Evolutionary conservation across 2,329 filamentous ascomycete species (phyloP).

Genomic region (Tolypocladium guangdongense): DNA sequence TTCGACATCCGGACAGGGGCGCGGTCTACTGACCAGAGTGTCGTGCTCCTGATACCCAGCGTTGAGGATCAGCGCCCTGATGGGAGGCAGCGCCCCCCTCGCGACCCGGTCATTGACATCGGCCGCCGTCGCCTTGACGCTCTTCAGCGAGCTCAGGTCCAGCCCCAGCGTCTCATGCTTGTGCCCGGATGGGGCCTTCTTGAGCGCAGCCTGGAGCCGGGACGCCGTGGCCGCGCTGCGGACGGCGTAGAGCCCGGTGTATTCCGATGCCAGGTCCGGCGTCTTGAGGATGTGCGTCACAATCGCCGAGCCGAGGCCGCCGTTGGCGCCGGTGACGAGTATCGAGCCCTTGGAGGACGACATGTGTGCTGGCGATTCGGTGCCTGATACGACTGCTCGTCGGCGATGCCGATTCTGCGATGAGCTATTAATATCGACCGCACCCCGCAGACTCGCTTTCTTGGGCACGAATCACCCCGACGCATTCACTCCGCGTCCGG

Average conservation of each 20-base stretch:
- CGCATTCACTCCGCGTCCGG: not conserved
- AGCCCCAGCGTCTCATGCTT: conserved; percentile 20
- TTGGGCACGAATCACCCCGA: not conserved
- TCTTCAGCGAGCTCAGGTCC: conserved; percentile 18
- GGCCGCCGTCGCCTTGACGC: conserved; percentile 14
- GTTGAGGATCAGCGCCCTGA: conserved; percentile 27
- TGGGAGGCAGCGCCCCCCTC: conserved; percentile 22
- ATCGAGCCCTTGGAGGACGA: conserved; percentile 16
- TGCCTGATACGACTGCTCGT: not conserved
- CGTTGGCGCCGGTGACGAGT: conserved; percentile 27
- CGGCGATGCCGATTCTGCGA: not conserved
- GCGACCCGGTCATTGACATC: conserved; percentile 18
- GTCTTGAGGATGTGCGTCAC: conserved; percentile 16
- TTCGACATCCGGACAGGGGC: not conserved
- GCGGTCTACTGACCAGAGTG: conserved; percentile 10
- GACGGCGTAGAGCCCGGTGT: conserved; percentile 25
- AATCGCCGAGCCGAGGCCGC: conserved; percentile 25
- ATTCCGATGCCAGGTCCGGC: conserved; percentile 17
- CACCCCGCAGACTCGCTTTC: conserved; percentile 13
- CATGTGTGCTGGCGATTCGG: not conserved
- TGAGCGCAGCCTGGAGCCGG: conserved; percentile 14
- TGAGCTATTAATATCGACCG: conserved; percentile 20
- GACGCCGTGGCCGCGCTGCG: conserved; percentile 20
- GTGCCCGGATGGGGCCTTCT: conserved; percentile 10
- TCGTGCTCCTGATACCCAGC: conserved; percentile 17